Base-by-base conservation (phyloP, 176 grass and related monocot genomes). In the Cenchrus fungigraminus region DNA sequence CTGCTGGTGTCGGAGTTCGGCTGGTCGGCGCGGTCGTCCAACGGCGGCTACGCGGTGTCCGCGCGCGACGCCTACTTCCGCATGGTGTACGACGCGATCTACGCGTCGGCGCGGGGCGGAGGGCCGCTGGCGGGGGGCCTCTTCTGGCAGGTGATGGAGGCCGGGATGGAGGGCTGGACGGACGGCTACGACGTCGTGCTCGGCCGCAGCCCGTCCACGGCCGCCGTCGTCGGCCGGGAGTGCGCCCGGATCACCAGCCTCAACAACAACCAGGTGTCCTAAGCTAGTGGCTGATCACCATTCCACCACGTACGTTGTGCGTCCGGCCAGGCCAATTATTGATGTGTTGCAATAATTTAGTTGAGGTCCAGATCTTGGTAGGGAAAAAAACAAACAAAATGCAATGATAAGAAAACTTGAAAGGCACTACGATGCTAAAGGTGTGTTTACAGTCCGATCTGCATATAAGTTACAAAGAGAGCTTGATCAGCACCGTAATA, bases 91-190 rank as follows among this genome's bases (percentile, higher is more conserved):
- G 86, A 85, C 34, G 45, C 68, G 17, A 78, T 94, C 25, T 94
- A 94, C 56, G 58, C 71, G 16, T 92, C 92, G 5, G 90, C 88
- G 29, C 42, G 79, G 4, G 71, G 45, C 5, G 84, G 84, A 1
- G 95, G 90, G 5, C 32, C 95, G 46, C 89, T 84, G 68, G 95
- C 81, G 0, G 92, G 95, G 1, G 90, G 77, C 0, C 73, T 97
- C 22, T 97, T 94, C 79, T 97, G 92, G 95, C 90, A 97, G 61
- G 86, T 94, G 12, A 74, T 97, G 86, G 91, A 80, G 70, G 73
- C 87, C 28, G 90, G 92, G 44, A 97, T 97, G 92, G 92, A 94
- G 65, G 57, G 76, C 14, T 94, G 84, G 82, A 74, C 84, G 1
- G 92, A 95, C 28, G 90, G 95, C 16, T 97, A 97, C 37, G 92